These are phyloP conservation scores for Saxophila tyrrhenica DNA, from an alignment of 495 filamentous ascomycete species.

Conservation along the genomic window DNA sequence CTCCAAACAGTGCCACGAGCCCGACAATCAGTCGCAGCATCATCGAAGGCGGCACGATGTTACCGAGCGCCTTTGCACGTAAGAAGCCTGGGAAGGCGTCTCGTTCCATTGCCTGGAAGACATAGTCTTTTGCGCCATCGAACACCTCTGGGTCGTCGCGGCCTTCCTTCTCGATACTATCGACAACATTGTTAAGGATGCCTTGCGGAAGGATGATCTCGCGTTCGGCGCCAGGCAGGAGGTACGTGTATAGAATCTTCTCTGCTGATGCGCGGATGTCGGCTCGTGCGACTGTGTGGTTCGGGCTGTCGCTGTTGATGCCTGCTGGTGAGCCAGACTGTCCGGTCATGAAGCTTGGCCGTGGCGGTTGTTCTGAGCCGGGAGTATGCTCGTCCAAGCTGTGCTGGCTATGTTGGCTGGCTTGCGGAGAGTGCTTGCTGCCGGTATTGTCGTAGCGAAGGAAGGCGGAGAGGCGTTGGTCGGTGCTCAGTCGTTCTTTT, in stretches of 20 bases:
- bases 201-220: constrained; percentile 86
- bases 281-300: constrained; percentile 66
- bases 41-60: constrained; percentile 78
- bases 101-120: constrained; percentile 98
- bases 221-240: constrained; percentile 83
- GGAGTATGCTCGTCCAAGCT: constrained; percentile 21
- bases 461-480: constrained; percentile 81
- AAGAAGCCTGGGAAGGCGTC: constrained; percentile 97
- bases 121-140: constrained; percentile 94
- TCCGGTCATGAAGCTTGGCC: constrained; percentile 51
- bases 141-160: constrained; percentile 96
- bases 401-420: constrained; percentile 36
- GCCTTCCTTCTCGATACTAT: constrained; percentile 73
- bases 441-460: constrained; percentile 59
- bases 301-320: constrained; percentile 18
- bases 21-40: constrained; percentile 75
- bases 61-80: constrained; percentile 85
- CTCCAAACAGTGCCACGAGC: constrained; percentile 77
- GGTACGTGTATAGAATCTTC: constrained; percentile 92
- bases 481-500: constrained; percentile 25
- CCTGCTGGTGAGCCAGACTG: constrained; percentile 21
- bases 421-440: constrained; percentile 51
- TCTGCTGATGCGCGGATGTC: constrained; percentile 90
- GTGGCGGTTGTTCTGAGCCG: constrained; percentile 42
- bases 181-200: constrained; percentile 69